Percentiles rank a stretch among this genome's conserved stretches.
phyloP scores from a whole-genome alignment of 208 protist genomes.

The Wallacemonas sp. region DNA sequence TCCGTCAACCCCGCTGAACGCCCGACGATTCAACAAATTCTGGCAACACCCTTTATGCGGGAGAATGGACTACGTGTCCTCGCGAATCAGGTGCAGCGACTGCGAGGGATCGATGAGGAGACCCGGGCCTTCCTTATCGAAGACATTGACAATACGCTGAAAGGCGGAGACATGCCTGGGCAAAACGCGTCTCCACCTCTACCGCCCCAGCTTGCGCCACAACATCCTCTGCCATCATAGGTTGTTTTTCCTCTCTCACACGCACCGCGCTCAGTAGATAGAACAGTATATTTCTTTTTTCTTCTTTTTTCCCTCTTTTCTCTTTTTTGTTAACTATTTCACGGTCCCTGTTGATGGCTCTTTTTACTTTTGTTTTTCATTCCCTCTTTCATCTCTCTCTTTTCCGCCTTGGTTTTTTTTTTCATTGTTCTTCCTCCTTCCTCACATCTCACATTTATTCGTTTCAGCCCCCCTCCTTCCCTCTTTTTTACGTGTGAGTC shows the following conservation, averaged over 20 bases:
- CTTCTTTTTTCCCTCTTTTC: conserved; percentile 16
- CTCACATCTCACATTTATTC: neutral
- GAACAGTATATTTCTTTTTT: neutral
- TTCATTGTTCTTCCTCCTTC: conserved; percentile 18
- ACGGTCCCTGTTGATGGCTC: neutral
- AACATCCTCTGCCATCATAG: neutral
- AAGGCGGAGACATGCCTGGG: neutral
- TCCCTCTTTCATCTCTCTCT: conserved; percentile 1
- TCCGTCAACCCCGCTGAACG: conserved; percentile 47
- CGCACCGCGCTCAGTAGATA: no score
- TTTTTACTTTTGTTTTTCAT: conserved; percentile 18
- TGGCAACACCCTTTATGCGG: conserved; percentile 37
- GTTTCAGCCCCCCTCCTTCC: neutral
- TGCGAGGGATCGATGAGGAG: conserved; percentile 33
- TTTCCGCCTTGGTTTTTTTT: conserved; percentile 19
- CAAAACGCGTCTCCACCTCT: neutral
- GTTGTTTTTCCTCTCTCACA: no score
- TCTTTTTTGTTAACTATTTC: conserved; percentile 17
- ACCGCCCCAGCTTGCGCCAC: neutral
- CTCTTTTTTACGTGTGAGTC: conserved; percentile 3
- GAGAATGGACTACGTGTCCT: conserved; percentile 39
- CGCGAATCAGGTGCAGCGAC: conserved; percentile 45
- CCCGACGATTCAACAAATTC: conserved; percentile 47
- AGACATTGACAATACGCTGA: conserved; percentile 35
- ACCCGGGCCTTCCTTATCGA: conserved; percentile 29